These are phyloP conservation scores for Penicillium brasilianum DNA, from an alignment of 2,329 filamentous ascomycete genomes.

Conservation along the genomic window DNA sequence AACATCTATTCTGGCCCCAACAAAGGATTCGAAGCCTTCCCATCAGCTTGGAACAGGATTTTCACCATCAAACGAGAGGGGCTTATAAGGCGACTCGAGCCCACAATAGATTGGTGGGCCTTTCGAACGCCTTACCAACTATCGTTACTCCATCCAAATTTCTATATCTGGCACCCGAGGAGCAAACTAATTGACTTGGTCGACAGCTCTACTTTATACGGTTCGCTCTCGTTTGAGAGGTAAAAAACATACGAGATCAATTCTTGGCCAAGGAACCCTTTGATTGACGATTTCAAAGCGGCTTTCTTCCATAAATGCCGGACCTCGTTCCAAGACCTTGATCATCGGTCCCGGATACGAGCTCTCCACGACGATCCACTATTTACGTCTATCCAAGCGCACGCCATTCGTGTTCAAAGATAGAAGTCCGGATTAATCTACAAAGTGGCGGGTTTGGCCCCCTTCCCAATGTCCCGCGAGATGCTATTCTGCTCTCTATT, in stretches of 20 bases:
- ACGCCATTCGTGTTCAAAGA: slow-evolving; percentile 22
- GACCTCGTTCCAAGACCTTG: neutral
- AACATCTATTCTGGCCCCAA: neutral
- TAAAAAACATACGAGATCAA: neutral
- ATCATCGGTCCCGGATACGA: slow-evolving; percentile 19
- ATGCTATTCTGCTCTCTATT: slow-evolving; percentile 21
- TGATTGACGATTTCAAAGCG: neutral
- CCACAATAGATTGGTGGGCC: neutral
- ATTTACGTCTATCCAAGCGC: slow-evolving; percentile 9
- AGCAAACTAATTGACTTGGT: neutral
- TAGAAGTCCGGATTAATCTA: slow-evolving; percentile 8
- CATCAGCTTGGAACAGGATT: neutral
- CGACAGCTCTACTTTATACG: neutral
- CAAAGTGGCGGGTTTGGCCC: neutral
- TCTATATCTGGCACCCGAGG: neutral
- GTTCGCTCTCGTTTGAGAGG: neutral
- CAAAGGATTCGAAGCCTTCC: slow-evolving; percentile 1
- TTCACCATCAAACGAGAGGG: neutral
- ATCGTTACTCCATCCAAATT: neutral
- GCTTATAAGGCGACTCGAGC: slow-evolving; percentile 1
- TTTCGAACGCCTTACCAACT: neutral
- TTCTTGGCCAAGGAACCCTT: neutral
- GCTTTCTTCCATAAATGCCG: neutral
- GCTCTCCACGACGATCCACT: slow-evolving; percentile 16
- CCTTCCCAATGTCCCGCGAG: neutral